Evolutionary conservation across 345 rosid genomes (phyloP).

Genomic region (Balakata baccata): DNA sequence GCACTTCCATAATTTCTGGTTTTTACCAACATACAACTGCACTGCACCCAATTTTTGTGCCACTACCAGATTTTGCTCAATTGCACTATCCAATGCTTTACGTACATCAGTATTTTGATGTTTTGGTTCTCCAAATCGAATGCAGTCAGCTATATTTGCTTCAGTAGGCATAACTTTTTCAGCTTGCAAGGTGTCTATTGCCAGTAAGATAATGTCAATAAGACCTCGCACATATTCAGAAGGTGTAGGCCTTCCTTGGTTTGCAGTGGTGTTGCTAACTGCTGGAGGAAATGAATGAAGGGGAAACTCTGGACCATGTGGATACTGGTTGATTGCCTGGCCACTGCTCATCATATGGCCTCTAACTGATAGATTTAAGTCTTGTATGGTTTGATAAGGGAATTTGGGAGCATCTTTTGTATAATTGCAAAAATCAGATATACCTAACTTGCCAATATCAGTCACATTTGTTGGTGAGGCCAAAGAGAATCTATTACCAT

Average conservation of each 20-base stretch:
- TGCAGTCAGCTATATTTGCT: slow-evolving; percentile 67
- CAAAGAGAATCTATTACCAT: slow-evolving; percentile 36
- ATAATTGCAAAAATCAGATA: slow-evolving; percentile 40
- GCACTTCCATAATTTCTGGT: slow-evolving; percentile 74
- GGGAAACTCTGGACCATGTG: slow-evolving; percentile 30
- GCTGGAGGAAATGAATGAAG: slow-evolving; percentile 24
- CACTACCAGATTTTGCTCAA: slow-evolving; percentile 61
- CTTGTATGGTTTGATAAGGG: slow-evolving; percentile 39
- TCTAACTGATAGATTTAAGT: slow-evolving; percentile 32
- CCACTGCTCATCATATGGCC: slow-evolving; percentile 23
- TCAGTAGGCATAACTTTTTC: slow-evolving; percentile 73
- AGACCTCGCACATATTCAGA: slow-evolving; percentile 73
- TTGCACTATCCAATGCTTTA: slow-evolving; percentile 66
- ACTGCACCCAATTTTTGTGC: slow-evolving; percentile 52
- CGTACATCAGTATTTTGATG: slow-evolving; percentile 52
- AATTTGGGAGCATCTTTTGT: slow-evolving; percentile 36
- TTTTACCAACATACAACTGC: slow-evolving; percentile 61
- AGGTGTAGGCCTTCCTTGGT: slow-evolving; percentile 50
- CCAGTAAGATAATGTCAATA: slow-evolving; percentile 65
- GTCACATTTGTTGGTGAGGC: slow-evolving; percentile 37
- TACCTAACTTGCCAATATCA: slow-evolving; percentile 46
- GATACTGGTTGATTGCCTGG: slow-evolving; percentile 33
- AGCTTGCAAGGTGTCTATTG: slow-evolving; percentile 60
- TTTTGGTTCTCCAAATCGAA: slow-evolving; percentile 66
- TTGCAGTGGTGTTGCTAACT: slow-evolving; percentile 36